phyloP scores from a whole-genome alignment of 78 protist genomes.

The Abeoforma whisleri region DNA sequence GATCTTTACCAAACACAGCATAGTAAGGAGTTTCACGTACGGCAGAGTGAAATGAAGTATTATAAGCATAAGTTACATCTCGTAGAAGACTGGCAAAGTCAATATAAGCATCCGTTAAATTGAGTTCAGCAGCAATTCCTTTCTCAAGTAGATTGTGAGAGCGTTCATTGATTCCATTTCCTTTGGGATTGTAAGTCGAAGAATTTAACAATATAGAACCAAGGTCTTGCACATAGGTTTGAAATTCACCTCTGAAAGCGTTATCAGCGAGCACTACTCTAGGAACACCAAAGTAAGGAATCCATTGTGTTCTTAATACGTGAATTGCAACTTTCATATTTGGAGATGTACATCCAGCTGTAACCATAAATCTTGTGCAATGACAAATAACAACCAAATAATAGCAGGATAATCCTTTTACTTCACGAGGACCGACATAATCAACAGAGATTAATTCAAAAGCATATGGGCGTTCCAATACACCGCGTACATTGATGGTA shows the following conservation, averaged over 20 bases:
- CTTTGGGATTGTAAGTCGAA: not conserved
- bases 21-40: not conserved
- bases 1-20: not conserved
- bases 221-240: not conserved
- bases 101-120: not conserved
- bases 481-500: not conserved
- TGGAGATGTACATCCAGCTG: not conserved
- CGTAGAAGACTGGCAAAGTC: not conserved
- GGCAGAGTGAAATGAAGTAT: not conserved
- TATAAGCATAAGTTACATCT: not conserved
- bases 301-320: not conserved
- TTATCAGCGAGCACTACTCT: not conserved
- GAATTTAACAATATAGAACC: not conserved
- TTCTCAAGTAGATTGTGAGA: not conserved
- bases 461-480: not conserved
- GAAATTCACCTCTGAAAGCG: not conserved
- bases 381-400: not conserved
- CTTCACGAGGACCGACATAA: not conserved
- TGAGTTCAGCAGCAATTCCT: not conserved
- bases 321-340: not conserved
- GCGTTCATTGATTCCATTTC: not conserved
- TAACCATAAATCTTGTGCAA: not conserved
- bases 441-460: not conserved
- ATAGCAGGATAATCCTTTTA: not conserved
- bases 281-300: not conserved